These are phyloP conservation scores for Phytophthora foliorum DNA, from an alignment of 352 stramenopile species.

Conservation along the genomic window DNA sequence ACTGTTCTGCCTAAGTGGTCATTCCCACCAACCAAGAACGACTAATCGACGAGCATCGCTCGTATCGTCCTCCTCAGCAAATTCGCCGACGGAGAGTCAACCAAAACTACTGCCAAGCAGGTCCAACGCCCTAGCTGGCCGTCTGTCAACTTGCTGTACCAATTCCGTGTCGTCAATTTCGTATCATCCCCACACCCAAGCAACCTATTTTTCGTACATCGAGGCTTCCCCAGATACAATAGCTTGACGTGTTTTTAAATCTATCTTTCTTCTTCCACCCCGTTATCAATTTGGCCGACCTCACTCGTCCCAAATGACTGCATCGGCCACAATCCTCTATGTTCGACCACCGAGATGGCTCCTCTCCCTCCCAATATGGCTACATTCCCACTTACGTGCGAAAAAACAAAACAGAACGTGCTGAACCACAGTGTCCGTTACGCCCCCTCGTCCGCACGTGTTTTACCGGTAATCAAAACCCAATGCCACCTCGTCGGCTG, in stretches of 20 bases:
- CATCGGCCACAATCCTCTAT: too few relatives aligned
- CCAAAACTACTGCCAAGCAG: not conserved
- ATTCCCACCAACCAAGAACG: not conserved
- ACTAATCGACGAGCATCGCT: not conserved
- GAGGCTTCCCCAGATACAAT: too few relatives aligned
- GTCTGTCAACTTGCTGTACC: not conserved
- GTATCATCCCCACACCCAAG: not conserved
- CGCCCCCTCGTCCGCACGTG: conserved; percentile 26
- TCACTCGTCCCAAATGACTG: too few relatives aligned
- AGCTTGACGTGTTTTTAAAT: too few relatives aligned
- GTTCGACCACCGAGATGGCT: too few relatives aligned
- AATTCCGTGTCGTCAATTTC: not conserved
- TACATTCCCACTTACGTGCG: conserved; percentile 8
- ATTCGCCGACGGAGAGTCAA: not conserved
- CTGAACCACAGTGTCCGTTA: conserved; percentile 16
- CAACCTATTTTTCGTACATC: not conserved
- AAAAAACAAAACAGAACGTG: conserved; percentile 24
- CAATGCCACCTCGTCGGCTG: conserved; percentile 15
- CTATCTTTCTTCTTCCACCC: too few relatives aligned
- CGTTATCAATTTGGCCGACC: too few relatives aligned
- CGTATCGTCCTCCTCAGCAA: not conserved
- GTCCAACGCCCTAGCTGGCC: not conserved
- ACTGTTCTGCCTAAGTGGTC: not conserved
- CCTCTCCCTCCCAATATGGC: not conserved
- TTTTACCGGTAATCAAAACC: conserved; percentile 1